Evolutionary conservation across 345 rosid species (phyloP), one percentile per base, ranked within the genome.

Genomic region (Populus alba): DNA sequence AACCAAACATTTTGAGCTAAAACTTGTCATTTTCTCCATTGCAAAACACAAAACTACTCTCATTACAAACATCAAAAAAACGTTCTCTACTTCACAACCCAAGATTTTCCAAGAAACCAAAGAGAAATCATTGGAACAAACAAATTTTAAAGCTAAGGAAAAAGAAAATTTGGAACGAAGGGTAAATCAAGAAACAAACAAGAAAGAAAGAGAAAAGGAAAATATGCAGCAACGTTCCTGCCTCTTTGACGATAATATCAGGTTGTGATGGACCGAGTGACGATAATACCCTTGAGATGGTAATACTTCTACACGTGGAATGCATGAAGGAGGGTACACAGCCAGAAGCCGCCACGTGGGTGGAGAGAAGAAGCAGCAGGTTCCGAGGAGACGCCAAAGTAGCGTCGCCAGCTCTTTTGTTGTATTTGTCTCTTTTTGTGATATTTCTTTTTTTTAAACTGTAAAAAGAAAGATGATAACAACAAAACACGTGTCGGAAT

Each of bases 221-320:
- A 3, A 10, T 13, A 31, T 12, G 37, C 27, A 73, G 72, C 10
- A 75, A 73, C n/a, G 20, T 38, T 45, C 47, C 66, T 41, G 68
- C 51, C 4, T 23, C 45, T 25, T 29, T 7, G 55, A 37, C 37
- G 72, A 72, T 6, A 41, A 5, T 37, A 53, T 38, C 39, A 15
- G 27, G 37, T 1, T 13, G 27, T 27, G 27, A 27, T 27, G 43
- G 9, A 17, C 6, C 59, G 57, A 81, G 78, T 49, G 39, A 45
- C 70, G 18, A 35, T 7, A 76, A 49, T 1, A 22, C 78, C 77
- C 74, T 15, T 59, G 71, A 7, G 23, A 23, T 23, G 45, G 33
- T 51, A 53, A 31, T 39, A n/a, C 63, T 38, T 25, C 16, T 81
- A 82, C 84, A 80, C 86, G 87, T 87, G 88, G 85, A 77, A 73